phyloP scores from a whole-genome alignment of 2,329 filamentous ascomycete species.

The Beauveria sp. region DNA sequence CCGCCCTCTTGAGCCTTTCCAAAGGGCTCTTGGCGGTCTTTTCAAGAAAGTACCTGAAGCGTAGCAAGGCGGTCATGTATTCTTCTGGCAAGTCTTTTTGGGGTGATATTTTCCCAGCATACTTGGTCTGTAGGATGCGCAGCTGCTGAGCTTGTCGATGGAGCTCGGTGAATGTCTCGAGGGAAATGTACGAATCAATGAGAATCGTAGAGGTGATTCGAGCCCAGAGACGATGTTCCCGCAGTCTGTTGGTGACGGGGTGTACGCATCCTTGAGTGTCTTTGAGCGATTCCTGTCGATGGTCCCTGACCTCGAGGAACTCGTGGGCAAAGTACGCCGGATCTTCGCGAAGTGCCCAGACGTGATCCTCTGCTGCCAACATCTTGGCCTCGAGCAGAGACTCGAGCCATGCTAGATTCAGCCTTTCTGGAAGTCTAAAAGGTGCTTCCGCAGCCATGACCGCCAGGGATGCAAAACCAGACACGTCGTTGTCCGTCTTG shows the following conservation, averaged over 20 bases:
- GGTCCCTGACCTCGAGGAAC: conserved; percentile 36
- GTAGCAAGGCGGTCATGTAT: conserved; percentile 31
- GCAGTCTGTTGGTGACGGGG: conserved; percentile 14
- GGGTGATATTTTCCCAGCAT: conserved; percentile 24
- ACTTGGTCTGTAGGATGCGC: conserved; percentile 24
- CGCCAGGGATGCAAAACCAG: conserved; percentile 30
- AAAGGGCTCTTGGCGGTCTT: conserved; percentile 23
- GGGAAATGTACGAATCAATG: conserved; percentile 23
- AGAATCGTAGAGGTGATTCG: conserved; percentile 29
- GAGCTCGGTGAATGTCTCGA: conserved; percentile 34
- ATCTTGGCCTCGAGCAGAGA: conserved; percentile 34
- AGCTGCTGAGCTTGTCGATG: conserved; percentile 23
- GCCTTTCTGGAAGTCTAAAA: conserved; percentile 39
- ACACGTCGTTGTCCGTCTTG: conserved; percentile 21
- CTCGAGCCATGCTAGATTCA: conserved; percentile 39
- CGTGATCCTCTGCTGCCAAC: conserved; percentile 41
- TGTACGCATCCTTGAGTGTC: conserved; percentile 28
- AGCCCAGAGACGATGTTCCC: conserved; percentile 28
- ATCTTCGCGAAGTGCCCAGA: conserved; percentile 51
- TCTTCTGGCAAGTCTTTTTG: conserved; percentile 22
- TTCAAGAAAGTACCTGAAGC: conserved; percentile 29
- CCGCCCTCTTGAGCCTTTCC: conserved; percentile 18
- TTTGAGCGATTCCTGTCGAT: conserved; percentile 36
- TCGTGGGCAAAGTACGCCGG: conserved; percentile 45
- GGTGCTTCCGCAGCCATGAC: conserved; percentile 41